A percentile compares a stretch with the other conserved stretches of the same genome.
Conservation (phyloP, 306 rosid genomes). For the Pueraria montana region DNA sequence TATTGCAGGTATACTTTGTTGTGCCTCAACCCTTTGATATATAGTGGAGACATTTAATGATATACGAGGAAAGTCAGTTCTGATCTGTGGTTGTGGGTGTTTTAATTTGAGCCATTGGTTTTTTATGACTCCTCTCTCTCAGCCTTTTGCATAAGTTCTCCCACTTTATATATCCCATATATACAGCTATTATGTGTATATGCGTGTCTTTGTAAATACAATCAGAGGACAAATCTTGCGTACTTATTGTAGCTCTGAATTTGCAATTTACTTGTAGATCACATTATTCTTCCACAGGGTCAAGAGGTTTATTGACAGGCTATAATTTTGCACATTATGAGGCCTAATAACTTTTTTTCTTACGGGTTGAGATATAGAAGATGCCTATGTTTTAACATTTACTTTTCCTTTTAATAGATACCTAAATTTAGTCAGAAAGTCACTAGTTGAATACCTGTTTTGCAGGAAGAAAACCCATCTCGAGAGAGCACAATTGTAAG, state of each 20-base stretch:
- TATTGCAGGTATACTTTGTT: slow-evolving; percentile 74
- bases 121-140: background rate
- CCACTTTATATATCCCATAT: slow-evolving; percentile 1
- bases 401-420: slow-evolving; percentile 13
- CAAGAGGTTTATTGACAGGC: slow-evolving; percentile 5
- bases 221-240: background rate
- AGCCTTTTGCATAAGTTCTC: background rate
- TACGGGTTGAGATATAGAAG: slow-evolving; percentile 6
- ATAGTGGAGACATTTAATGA: background rate
- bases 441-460: slow-evolving; percentile 19
- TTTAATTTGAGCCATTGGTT: background rate
- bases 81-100: slow-evolving; percentile 7
- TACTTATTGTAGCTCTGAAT: background rate
- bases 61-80: background rate
- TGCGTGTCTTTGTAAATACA: background rate
- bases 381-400: slow-evolving; percentile 35
- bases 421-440: slow-evolving; percentile 21
- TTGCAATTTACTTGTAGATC: slow-evolving; percentile 18
- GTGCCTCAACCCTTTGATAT: slow-evolving; percentile 27
- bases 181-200: background rate
- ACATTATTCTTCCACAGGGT: background rate
- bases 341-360: background rate
- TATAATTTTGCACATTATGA: slow-evolving; percentile 13
- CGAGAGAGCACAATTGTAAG: slow-evolving; percentile 92
- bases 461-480: slow-evolving; percentile 94